Percentiles rank a stretch among this genome's conserved stretches.
Conservation (phyloP, 306 rosid species). For the Comarum palustre region DNA sequence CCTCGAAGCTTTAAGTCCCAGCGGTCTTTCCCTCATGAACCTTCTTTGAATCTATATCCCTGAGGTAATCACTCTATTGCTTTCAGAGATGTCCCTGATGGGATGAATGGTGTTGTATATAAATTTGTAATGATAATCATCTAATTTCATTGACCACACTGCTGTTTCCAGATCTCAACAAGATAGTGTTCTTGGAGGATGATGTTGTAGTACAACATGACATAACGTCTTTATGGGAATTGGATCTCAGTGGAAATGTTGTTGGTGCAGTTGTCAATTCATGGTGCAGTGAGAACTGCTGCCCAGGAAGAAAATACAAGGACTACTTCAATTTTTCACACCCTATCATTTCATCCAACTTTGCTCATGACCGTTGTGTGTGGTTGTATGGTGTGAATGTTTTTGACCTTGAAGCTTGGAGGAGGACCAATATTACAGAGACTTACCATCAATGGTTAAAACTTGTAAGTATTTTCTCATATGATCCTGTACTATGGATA, state of each 20-base stretch:
- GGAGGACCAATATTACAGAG: constrained; percentile 62
- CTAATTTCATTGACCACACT: constrained; percentile 51
- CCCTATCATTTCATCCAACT: constrained; percentile 62
- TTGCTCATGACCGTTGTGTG: constrained; percentile 49
- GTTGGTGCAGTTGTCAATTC: constrained; percentile 73
- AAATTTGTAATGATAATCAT: constrained; percentile 36
- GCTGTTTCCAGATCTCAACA: constrained; percentile 89
- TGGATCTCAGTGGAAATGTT: constrained; percentile 79
- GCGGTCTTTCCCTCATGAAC: constrained; percentile 77
- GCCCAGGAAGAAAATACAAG: constrained; percentile 60
- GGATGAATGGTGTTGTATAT: constrained; percentile 25
- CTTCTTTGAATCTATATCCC: constrained; percentile 77
- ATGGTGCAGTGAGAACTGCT: constrained; percentile 58
- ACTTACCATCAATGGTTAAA: constrained; percentile 71
- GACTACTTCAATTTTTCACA: constrained; percentile 80
- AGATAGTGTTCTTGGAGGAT: constrained; percentile 78
- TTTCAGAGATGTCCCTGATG: constrained; percentile 24
- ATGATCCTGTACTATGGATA: background rate
- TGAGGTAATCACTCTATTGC: constrained; percentile 50
- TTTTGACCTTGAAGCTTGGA: constrained; percentile 85
- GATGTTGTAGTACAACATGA: constrained; percentile 83
- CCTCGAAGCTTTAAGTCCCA: constrained; percentile 54
- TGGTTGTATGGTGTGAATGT: constrained; percentile 77
- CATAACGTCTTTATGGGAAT: constrained; percentile 73
- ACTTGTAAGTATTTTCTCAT: constrained; percentile 49